Evolutionary conservation across 2,329 filamentous ascomycete genomes (phyloP), one percentile per base, ranked within the genome.

Genomic region (Aspergillus tanneri): DNA sequence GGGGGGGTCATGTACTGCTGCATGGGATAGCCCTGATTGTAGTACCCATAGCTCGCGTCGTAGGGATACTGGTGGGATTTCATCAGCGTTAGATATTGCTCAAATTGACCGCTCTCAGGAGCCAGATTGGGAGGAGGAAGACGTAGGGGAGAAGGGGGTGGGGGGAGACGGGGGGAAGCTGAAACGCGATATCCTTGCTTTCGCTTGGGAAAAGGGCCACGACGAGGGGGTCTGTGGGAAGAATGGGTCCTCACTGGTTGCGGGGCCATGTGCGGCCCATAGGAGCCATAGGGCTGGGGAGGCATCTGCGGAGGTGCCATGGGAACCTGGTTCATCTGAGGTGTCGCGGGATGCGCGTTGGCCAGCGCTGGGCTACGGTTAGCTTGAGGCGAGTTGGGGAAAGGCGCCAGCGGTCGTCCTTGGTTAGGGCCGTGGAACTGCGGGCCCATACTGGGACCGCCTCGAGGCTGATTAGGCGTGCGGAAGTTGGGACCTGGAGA

Each of bases 241-340:
- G 66, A 68, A 64, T 68, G 68, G 63, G 62, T 71, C 74, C 74
- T 79, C 82, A 80, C 81, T 80, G 83, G 74, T 77, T 82, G 76
- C 70, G 71, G 77, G 66, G 69, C 78, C 68, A 79, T 76, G 57
- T 78, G 78, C 57, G 76, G 78, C 57, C 71, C 76, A 64, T 82
- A 85, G 68, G 80, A 79, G 39, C 77, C 78, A 62, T 80, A 77
- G 43, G 76, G 77, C 58, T 75, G 75, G 51, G 81, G 81, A 56
- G 82, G 82, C 73, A 85, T 87, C 54, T 81, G 79, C 35, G 80
- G 79, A 50, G 80, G 77, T 49, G 78, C 77, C 69, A 88, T 87
- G 40, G 87, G 79, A 68, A 90, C 84, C 64, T 81, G 81, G 55
- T 77, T 80, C 84, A 84, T 84, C 73, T 86, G 83, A 53, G 88